A percentile compares a stretch with the other conserved stretches of the same genome.
Evolutionary conservation across 345 rosid genomes (phyloP).

Genomic region (Physaria fendleri): DNA sequence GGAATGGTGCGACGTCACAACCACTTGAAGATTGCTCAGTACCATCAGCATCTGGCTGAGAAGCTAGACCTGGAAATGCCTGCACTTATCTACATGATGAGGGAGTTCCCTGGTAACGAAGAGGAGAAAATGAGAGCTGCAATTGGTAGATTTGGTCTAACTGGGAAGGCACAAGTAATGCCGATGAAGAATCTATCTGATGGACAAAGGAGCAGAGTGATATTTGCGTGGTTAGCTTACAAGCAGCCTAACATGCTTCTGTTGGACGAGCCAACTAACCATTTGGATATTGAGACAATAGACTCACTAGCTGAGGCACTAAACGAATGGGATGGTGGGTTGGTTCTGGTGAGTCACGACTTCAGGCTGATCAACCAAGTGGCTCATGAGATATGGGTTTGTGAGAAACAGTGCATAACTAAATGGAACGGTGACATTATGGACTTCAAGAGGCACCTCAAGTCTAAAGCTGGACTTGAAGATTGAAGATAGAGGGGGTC

Average conservation of each 20-base stretch:
- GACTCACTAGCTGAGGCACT: slow-evolving; percentile 87
- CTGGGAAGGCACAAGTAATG: slow-evolving; percentile 98
- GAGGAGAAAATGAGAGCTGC: slow-evolving; percentile 97
- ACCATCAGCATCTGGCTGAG: slow-evolving; percentile 92
- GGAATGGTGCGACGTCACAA: slow-evolving; percentile 99
- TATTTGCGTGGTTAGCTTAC: slow-evolving; percentile 92
- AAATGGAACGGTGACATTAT: slow-evolving; percentile 81
- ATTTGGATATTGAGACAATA: slow-evolving; percentile 93
- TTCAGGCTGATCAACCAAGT: slow-evolving; percentile 90
- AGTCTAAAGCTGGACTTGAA: slow-evolving; percentile 60
- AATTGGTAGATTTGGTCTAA: slow-evolving; percentile 77
- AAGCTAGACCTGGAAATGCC: slow-evolving; percentile 80
- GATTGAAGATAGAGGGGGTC: slow-evolving; percentile 4
- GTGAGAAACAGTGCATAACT: slow-evolving; percentile 63
- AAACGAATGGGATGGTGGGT: slow-evolving; percentile 84
- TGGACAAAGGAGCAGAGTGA: slow-evolving; percentile 93
- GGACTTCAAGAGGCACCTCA: slow-evolving; percentile 76
- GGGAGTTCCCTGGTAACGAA: slow-evolving; percentile 86
- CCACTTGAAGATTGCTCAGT: slow-evolving; percentile 91
- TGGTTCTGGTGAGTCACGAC: slow-evolving; percentile 86
- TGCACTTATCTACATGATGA: slow-evolving; percentile 81
- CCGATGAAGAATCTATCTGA: slow-evolving; percentile 96
- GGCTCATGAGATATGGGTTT: slow-evolving; percentile 84
- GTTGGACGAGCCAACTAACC: slow-evolving; percentile 95
- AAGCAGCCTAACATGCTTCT: slow-evolving; percentile 93